Evolutionary conservation across 2,329 filamentous ascomycete species (phyloP), one percentile per base, ranked within the genome.

Genomic region (Penicillium sp.): DNA sequence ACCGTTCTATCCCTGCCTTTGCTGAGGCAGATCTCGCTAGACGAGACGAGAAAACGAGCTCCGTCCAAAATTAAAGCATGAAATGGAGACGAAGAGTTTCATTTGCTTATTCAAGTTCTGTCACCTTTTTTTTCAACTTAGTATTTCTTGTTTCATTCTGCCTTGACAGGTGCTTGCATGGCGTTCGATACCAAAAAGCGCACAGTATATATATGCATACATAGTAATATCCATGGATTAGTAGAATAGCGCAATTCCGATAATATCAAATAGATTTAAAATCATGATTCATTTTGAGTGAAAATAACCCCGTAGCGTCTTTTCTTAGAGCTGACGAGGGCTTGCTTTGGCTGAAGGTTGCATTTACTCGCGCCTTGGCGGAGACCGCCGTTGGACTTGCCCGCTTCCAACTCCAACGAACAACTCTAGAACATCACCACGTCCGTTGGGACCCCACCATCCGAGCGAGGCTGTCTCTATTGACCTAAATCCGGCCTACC

Each of bases 1-100:
- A 52, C 7, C 40, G 18, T 27, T 58, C 56, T 27, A 34, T 15
- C 12, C 58, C 56, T 15, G n/a, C 58, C 56, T 10, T 58, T 4
- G 36, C 43, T 4, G 52, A 56, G 30, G 36, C 45, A 6, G 48
- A 41, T 10, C 10, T 43, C 3, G 23, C 46, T 2, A 20, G 15
- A 13, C 0, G 40, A 0, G 37, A 40, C 40, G 47, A 52, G 27
- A 55, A 48, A 20, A 49, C n/a, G 17, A 33, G 9, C 12, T 15
- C 3, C 7, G 39, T 27, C 27, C 12, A 37, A 18, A 49, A 46
- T 29, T 54, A 43, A n/a, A 21, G 8, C 27, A 30, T 30, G 27
- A 30, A 2, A 33, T 20, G 9, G 13, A 39, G 23, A 15, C 5
- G 1, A 18, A 6, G n/a, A 8, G n/a, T n/a, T n/a, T n/a, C n/a